phyloP scores from a whole-genome alignment of 2,329 filamentous ascomycete genomes.

The Hymenotorrendiella dingleyae region DNA sequence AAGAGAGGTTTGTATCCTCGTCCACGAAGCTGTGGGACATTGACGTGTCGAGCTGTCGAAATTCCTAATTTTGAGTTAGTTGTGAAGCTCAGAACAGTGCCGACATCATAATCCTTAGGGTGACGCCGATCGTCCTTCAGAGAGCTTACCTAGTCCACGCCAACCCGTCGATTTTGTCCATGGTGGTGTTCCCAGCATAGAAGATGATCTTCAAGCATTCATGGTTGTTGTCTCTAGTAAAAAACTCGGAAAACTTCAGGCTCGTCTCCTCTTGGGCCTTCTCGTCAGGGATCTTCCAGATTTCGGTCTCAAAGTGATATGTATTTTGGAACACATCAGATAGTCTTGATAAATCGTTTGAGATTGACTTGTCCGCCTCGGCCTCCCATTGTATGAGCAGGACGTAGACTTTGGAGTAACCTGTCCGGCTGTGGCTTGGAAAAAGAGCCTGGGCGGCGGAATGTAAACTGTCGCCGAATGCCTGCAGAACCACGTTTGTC shows the following conservation, averaged over 20 bases:
- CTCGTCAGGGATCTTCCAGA: conserved; percentile 18
- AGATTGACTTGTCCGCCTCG: conserved; percentile 9
- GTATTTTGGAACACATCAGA: conserved; percentile 16
- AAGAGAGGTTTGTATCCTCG: conserved; percentile 13
- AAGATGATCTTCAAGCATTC: conserved; percentile 22
- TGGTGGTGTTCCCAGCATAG: conserved; percentile 17
- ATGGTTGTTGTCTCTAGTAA: conserved; percentile 12
- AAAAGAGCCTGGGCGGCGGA: conserved; percentile 20
- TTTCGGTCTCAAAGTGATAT: conserved; percentile 19
- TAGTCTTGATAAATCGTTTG: conserved; percentile 13
- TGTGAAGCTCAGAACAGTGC: no score
- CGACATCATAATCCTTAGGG: no score
- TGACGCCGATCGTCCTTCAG: no score
- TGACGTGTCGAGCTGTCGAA: conserved; percentile 3
- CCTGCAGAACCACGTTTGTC: conserved; percentile 16
- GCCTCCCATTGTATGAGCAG: conserved; percentile 20
- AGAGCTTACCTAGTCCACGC: conserved; percentile 18
- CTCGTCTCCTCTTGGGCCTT: conserved; percentile 8
- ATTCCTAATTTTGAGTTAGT: not conserved
- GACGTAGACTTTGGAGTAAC: conserved; percentile 20
- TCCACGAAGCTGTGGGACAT: conserved; percentile 15
- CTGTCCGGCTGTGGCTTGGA: conserved; percentile 9
- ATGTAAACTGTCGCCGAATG: conserved; percentile 18
- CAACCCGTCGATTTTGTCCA: conserved; percentile 8
- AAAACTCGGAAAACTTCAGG: conserved; percentile 15